Evolutionary conservation across 106 monocot species (phyloP), one percentile per base, ranked within the genome.

Genomic region (Acorus calamus): DNA sequence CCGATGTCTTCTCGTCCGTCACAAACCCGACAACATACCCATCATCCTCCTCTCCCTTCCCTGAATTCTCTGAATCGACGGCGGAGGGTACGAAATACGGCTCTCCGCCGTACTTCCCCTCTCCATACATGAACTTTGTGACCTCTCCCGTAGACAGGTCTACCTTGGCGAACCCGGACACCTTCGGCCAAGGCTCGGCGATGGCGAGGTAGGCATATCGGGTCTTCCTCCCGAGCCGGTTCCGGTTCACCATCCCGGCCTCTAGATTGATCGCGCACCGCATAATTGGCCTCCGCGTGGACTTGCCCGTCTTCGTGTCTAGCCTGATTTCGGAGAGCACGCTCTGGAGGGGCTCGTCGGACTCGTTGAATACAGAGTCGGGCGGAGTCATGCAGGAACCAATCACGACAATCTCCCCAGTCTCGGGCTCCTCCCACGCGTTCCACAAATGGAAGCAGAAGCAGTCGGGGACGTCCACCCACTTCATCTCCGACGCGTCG

Each of bases 391-490:
- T 88, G 76, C 88, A 88, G 60, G 88, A 88, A 2, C 80, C 88
- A 49, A 88, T 57, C 2, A 88, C 84, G 5, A 84, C 81, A 9
- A 88, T 49, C 66, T 84, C 81, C 45, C 67, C 73, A 43, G 78
- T 73, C 4, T 12, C 70, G n/a, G 60, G 47, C 45, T 88, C 88
- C 78, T 88, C 88, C 88, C 88, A 88, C 43, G 88, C 80, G 69
- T 88, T 88, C 88, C 88, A 87, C 7, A 87, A 63, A 60, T 87
- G 87, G 78, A 87, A 87, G 75, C 83, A 87, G 77, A 87, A 87
- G 76, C 88, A 88, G 47, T 81, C 83, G 2, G 83, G 83, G 9
- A 88, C 88, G 11, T 88, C 80, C 8, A 84, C 75, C 88, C 88
- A 88, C 11, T n/a, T 57, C 55, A 86, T 63, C 52, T 65, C 69